Evolutionary conservation across 2,329 filamentous ascomycete genomes (phyloP), one percentile per base, ranked within the genome.

Genomic region (Lasiodiplodia sp.): DNA sequence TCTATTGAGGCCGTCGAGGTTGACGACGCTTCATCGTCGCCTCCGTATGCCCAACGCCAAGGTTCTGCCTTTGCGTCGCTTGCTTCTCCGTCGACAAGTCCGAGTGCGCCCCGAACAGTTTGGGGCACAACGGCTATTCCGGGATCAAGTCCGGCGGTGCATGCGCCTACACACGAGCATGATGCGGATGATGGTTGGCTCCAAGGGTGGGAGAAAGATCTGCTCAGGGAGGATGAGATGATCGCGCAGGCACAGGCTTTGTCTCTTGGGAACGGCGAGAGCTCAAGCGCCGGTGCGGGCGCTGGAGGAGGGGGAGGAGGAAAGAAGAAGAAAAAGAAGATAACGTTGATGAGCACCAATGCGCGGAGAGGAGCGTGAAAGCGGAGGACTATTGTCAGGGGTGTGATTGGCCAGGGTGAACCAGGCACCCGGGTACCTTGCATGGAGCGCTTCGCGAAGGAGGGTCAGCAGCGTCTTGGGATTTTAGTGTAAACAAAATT

Each of bases 41-140:
- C 84, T 21, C 84, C 83, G 0, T 86, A 82, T 73, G 77, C 77
- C 12, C 0, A 86, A 87, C 49, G 74, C 18, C 83, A 86, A 58
- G 83, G 87, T 23, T 83, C 85, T 14, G 88, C 87, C 0, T 93
- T 93, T 73, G 86, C 86, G 40, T 87, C 88, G 2, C 81, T 97
- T 25, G 91, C 92, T 0, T 91, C 90, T 1, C 89, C 94, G 72
- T 94, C 93, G 4, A 94, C 92, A 1, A 96, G 92, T 71, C 94
- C 94, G 0, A 90, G 88, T 7, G 88, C 89, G 0, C 84, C 87
- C 51, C 89, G 89, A 70, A 98, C 95, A 0, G 93, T 98, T 0
- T 98, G 95, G 95, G 95, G 95, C n/a, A 98, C 95, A 0, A 85
- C 87, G 3, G 88, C 87, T 0, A 82, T 97, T 2, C 76, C 83